These are phyloP conservation scores for Rhizopus delemar DNA, from an alignment of 371 early-diverging fungal genomes.

Conservation along the genomic window DNA sequence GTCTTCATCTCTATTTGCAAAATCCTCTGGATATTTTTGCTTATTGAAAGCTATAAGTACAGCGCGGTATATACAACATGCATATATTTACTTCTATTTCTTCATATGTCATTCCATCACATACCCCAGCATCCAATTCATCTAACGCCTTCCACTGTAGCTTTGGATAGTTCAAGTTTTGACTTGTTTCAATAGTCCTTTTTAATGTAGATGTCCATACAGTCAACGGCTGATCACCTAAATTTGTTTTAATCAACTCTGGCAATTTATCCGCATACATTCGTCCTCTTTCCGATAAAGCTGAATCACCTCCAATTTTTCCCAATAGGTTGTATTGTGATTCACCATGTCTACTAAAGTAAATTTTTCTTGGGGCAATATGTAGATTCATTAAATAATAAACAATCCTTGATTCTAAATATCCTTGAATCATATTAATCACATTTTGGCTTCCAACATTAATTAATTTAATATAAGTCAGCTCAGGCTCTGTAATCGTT, in stretches of 20 bases:
- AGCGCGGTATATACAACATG: not conserved
- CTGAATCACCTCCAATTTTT: slow-evolving; percentile 94
- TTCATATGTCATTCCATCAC: slow-evolving; percentile 98
- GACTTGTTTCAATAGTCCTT: slow-evolving; percentile 89
- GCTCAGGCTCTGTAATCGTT: slow-evolving; percentile 71
- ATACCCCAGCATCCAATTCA: slow-evolving; percentile 95
- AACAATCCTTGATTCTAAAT: slow-evolving; percentile 91
- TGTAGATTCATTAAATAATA: slow-evolving; percentile 98
- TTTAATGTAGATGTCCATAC: slow-evolving; percentile 96
- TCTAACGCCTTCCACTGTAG: slow-evolving; percentile 96
- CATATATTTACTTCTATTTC: slow-evolving; percentile 81
- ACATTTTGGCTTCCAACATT: slow-evolving; percentile 89
- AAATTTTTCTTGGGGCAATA: slow-evolving; percentile 86
- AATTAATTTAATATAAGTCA: slow-evolving; percentile 89
- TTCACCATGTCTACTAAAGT: slow-evolving; percentile 94
- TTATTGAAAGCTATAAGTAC: not conserved
- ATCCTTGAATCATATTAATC: slow-evolving; percentile 87
- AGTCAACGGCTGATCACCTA: slow-evolving; percentile 73
- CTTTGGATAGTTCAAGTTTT: slow-evolving; percentile 79
- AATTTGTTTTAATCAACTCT: slow-evolving; percentile 65
- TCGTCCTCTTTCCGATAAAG: slow-evolving; percentile 82
- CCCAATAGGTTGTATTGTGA: slow-evolving; percentile 83
- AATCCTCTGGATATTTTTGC: slow-evolving; percentile 82
- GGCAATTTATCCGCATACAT: slow-evolving; percentile 85
- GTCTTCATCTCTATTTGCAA: slow-evolving; percentile 88